Conservation (phyloP, 371 early-diverging fungal genomes). For the Mortierella sp. region DNA sequence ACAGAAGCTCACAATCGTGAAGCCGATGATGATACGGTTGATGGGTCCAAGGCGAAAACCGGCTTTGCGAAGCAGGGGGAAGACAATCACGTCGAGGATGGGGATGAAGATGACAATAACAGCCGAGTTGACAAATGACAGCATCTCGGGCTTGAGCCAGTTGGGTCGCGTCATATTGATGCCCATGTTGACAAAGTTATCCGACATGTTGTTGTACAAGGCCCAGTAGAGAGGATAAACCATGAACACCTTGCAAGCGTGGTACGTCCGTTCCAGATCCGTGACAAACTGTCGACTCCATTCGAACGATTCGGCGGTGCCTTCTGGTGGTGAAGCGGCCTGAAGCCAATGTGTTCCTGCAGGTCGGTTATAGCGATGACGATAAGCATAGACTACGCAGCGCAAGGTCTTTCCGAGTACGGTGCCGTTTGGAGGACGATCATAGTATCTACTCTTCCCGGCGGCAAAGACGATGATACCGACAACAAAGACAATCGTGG, state of each 20-base stretch:
- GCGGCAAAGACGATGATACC: constrained; percentile 67
- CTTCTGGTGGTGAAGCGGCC: constrained; percentile 33
- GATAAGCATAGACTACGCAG: constrained; percentile 63
- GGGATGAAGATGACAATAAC: constrained; percentile 78
- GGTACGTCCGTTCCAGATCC: constrained; percentile 71
- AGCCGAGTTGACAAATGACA: constrained; percentile 70
- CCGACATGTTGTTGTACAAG: constrained; percentile 78
- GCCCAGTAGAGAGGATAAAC: constrained; percentile 86
- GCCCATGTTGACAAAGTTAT: constrained; percentile 80
- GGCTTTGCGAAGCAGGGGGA: constrained; percentile 72
- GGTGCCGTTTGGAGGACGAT: constrained; percentile 72
- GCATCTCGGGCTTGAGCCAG: constrained; percentile 73
- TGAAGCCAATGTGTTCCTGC: constrained; percentile 62
- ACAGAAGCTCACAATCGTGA: constrained; percentile 69
- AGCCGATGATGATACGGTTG: constrained; percentile 78
- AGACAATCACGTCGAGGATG: constrained; percentile 73
- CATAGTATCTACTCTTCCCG: constrained; percentile 69
- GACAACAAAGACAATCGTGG: constrained; percentile 75
- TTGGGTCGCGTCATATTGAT: constrained; percentile 70
- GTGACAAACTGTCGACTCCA: constrained; percentile 84
- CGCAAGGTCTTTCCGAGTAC: constrained; percentile 64
- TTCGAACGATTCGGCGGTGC: constrained; percentile 14
- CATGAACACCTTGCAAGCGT: constrained; percentile 78
- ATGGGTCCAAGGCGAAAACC: constrained; percentile 77
- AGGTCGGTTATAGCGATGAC: constrained; percentile 60